Evolutionary conservation across 768 basidiomycete genomes (phyloP), one percentile per base, ranked within the genome.

Genomic region (Daedalea quercina): DNA sequence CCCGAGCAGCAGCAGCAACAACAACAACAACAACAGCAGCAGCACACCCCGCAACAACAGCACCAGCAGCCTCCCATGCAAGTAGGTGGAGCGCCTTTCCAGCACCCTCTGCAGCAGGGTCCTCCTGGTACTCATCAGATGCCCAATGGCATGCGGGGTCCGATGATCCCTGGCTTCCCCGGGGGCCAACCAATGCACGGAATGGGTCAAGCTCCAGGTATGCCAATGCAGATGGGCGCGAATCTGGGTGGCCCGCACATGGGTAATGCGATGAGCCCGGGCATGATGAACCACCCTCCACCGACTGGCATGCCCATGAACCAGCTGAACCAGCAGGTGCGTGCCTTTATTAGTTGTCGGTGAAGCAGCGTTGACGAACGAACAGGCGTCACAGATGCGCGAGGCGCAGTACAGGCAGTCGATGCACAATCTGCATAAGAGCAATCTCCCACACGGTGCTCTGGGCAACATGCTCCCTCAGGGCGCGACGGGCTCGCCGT

Each of bases 401-500:
- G 63, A 54, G 25, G 66, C 50, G 22, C 69, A 73, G 54, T 73
- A 73, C 50, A 67, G 68, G n/a, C 69, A 71, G 49, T 64, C 55
- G 59, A 69, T 73, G 68, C 69, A 58, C 57, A 67, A 64, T 42
- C 35, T 64, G 31, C 73, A 73, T 54, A 69, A 76, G 52, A 70
- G 65, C 51, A 33, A 19, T 23, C 42, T 57, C 1, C 57, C 56
- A 7, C 55, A 54, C n/a, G 50, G 37, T 6, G 44, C 40, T n/a
- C 19, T 52, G 41, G 53, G 50, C 47, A 64, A 58, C 13, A 60
- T 71, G 35, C 67, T 68, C 0, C 60, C 66, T 25, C 60, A 57
- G 24, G 70, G 68, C 37, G 71, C 69, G 44, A 70, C 69, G 15
- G 69, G 70, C 13, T 78, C 78, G n/a, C 78, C 79, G 3, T 52